Percentiles rank a stretch among this genome's conserved stretches.
These are phyloP conservation scores for Cyberlindnera mycetangii DNA, from an alignment of 805 yeast species.

Conservation along the genomic window DNA sequence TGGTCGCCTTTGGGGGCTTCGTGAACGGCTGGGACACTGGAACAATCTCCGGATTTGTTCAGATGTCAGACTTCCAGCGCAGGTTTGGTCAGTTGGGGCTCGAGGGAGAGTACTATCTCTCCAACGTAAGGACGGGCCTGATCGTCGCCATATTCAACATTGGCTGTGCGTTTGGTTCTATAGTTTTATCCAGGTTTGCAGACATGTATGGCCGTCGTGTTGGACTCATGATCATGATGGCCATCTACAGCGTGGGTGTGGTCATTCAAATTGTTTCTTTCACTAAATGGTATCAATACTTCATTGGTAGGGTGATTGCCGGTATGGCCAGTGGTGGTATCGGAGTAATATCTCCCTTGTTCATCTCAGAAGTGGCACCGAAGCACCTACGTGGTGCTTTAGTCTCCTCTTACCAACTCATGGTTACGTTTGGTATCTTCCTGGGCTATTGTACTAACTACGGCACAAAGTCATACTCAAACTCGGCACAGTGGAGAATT, in stretches of 20 bases:
- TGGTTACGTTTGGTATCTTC: slow-evolving; percentile 70
- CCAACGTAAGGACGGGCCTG: slow-evolving; percentile 54
- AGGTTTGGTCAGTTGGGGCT: slow-evolving; percentile 51
- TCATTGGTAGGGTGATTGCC: slow-evolving; percentile 64
- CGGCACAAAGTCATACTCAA: slow-evolving; percentile 57
- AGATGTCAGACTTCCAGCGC: slow-evolving; percentile 47
- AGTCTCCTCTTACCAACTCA: slow-evolving; percentile 67
- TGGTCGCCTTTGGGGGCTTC: slow-evolving; percentile 73
- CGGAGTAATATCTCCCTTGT: slow-evolving; percentile 72
- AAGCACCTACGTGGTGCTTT: slow-evolving; percentile 68
- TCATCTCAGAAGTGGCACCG: slow-evolving; percentile 70
- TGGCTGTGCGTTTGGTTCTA: slow-evolving; percentile 76
- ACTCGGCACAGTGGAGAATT: slow-evolving; percentile 77
- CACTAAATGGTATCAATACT: slow-evolving; percentile 64
- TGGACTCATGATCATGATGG: slow-evolving; percentile 60
- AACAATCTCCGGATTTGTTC: slow-evolving; percentile 72
- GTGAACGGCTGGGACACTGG: slow-evolving; percentile 82
- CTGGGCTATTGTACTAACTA: slow-evolving; percentile 72
- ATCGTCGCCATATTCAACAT: slow-evolving; percentile 62
- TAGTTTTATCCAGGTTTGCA: slow-evolving; percentile 54
- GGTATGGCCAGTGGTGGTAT: slow-evolving; percentile 79
- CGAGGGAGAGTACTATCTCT: slow-evolving; percentile 44
- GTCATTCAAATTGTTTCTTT: slow-evolving; percentile 59
- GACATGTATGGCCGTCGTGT: slow-evolving; percentile 65
- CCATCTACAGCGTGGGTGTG: slow-evolving; percentile 64